Evolutionary conservation across 2,329 filamentous ascomycete species (phyloP), one percentile per base, ranked within the genome.

Genomic region (Fusarium citri): DNA sequence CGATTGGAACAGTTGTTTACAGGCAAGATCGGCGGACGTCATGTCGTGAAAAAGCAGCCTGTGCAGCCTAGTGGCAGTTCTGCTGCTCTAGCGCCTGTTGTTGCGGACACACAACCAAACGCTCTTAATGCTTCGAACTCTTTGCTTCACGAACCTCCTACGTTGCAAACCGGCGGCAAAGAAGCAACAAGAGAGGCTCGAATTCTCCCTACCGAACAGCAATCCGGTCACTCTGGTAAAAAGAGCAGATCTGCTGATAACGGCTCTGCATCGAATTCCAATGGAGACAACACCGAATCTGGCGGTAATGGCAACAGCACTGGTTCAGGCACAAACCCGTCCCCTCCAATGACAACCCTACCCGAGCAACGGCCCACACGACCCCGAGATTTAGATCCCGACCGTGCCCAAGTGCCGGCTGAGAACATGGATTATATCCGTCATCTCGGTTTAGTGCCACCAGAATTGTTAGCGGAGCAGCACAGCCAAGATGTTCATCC

Each of bases 381-480:
- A 28, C 92, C 92, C 16, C 83, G 89, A 41, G 93, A 97, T 74
- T 80, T 96, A 15, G 93, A 97, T 72, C 92, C 91, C 4, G 87
- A 93, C 76, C 89, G 93, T n/a, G 84, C 87, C 6, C 93, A 95
- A 75, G 83, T 91, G 8, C 92, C 93, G 0, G 83, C 86, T 0
- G 92, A 96, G 3, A 97, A 96, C 66, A 89, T 96, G 79, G 86
- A 92, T 10, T 94, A 94, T 75, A 92, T 94, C 69, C 88, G 90
- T 9, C 92, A 94, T 77, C 82, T 94, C 15, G 91, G 91, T 14
- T 84, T 93, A 12, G 81, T 87, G 0, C 88, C 89, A 0, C 88
- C 89, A 0, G 84, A 91, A 49, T 77, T 87, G 4, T 71, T 83
- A 12, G 81, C 81, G 12, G 80, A 82, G 4, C 81, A 82, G 18